Base-by-base conservation (phyloP, 768 basidiomycete species). In the Rhizopogon rudus region DNA sequence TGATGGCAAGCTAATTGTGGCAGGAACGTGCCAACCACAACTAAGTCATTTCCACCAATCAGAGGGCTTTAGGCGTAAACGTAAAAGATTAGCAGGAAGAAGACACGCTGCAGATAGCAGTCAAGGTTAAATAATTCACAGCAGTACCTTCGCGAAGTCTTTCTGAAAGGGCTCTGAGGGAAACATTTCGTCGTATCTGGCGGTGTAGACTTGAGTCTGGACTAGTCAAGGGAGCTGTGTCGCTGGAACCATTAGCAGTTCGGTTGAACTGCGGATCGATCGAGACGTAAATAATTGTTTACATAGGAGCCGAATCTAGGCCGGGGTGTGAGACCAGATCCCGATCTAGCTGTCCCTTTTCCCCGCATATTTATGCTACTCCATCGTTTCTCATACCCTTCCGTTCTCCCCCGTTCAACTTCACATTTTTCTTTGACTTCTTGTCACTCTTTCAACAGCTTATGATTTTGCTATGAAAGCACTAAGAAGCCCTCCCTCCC, bases 321-420 rank as follows among this genome's bases (percentile, higher is more conserved):
- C 35, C 12, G 10, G 12, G 25, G 50, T 48, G 31, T 57, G 57
- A 57, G 53, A 57, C 54, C 8, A 16, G 7, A 42, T 57, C 31
- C 41, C 40, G 22, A 55, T 33, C 29, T 31, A 4, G 33, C 20
- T 40, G 44, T 33, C 55, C 31, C 20, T 52, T 12, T 57, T 48
- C 54, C 57, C 57, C 57, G 48, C 57, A 58, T 56, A 51, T 58
- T 58, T 51, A 56, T 55, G 20, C 22, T 28, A 10, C 45, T 28
- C 12, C 35, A 37, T 13, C 31, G 31, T 33, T 33, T 37, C 35
- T 37, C 35, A 37, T 37, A 37, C 35, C 10, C 35, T 37, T 10
- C 35, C 35, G 35, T 37, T 12, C 35, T 5, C 35, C 12, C 13
- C 35, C 35, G 35, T 37, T 37, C 35, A 37, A 37, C 35, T 13